Percentiles rank a stretch among this genome's conserved stretches.
Conservation (phyloP, 257 asterid species). For the Leonotis leonurus region DNA sequence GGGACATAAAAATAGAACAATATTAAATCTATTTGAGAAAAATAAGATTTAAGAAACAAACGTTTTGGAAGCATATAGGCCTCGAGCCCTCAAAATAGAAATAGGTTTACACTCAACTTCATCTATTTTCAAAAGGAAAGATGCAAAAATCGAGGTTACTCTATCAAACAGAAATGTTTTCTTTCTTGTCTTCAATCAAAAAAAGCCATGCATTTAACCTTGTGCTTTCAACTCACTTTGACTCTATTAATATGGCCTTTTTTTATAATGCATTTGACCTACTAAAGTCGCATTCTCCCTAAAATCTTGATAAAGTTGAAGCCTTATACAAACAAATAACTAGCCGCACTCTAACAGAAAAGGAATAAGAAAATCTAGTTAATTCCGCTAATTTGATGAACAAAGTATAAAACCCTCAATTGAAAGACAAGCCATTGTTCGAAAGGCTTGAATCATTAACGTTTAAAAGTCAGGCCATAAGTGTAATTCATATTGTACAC, state of each 20-base stretch:
- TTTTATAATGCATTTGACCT: constrained; percentile 14
- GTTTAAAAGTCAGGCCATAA: no score
- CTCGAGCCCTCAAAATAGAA: constrained; percentile 38
- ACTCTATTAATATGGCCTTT: background rate
- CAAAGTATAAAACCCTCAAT: no score
- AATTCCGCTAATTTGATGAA: no score
- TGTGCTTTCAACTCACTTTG: constrained; percentile 7
- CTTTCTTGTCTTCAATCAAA: constrained; percentile 2
- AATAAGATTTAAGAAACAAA: background rate
- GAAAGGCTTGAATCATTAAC: no score
- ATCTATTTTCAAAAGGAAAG: constrained; percentile 3
- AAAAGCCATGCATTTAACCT: constrained; percentile 1
- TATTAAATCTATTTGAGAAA: no score
- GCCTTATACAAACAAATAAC: background rate
- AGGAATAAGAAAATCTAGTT: background rate
- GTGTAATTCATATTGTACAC: no score
- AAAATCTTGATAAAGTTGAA: constrained; percentile 12
- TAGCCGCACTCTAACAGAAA: background rate
- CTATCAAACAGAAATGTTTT: background rate
- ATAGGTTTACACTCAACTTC: constrained; percentile 5
- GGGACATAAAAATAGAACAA: no score
- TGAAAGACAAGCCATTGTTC: no score
- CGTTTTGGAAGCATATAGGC: constrained; percentile 18
- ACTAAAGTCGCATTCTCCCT: constrained; percentile 9
- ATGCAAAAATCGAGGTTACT: constrained; percentile 19